phyloP scores from a whole-genome alignment of 768 basidiomycete genomes.

The Termitomyces sp. region DNA sequence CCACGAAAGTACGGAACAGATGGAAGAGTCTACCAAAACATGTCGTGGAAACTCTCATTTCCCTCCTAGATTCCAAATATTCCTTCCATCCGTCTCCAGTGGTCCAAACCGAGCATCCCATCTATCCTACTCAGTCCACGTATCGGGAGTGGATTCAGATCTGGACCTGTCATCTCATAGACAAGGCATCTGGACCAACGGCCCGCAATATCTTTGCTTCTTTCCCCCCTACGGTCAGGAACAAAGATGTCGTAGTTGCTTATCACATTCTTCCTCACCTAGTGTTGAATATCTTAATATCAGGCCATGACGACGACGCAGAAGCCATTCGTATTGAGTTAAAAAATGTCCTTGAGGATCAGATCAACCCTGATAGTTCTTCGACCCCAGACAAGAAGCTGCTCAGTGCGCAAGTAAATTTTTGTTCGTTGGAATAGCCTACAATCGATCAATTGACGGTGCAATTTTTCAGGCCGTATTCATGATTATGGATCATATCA shows the following conservation, averaged over 20 bases:
- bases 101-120: slow-evolving; percentile 51
- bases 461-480: slow-evolving; percentile 70
- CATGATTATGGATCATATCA: slow-evolving; percentile 91
- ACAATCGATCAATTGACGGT: neutral
- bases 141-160: slow-evolving; percentile 96
- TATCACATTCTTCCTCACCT: slow-evolving; percentile 89
- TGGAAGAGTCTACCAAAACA: slow-evolving; percentile 82
- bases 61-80: slow-evolving; percentile 71
- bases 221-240: slow-evolving; percentile 72
- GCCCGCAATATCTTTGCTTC: slow-evolving; percentile 72
- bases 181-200: slow-evolving; percentile 46
- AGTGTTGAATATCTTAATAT: slow-evolving; percentile 78
- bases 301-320: slow-evolving; percentile 59
- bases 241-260: slow-evolving; percentile 93
- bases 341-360: slow-evolving; percentile 78
- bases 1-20: slow-evolving; percentile 62
- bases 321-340: slow-evolving; percentile 72
- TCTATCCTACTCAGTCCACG: slow-evolving; percentile 71
- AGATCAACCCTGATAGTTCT: slow-evolving; percentile 56
- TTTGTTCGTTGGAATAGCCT: neutral
- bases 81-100: slow-evolving; percentile 39
- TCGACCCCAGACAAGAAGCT: slow-evolving; percentile 75
- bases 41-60: slow-evolving; percentile 80
- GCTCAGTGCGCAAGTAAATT: slow-evolving; percentile 85
- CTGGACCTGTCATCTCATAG: slow-evolving; percentile 83